Evolutionary conservation across 495 filamentous ascomycete genomes (phyloP), one percentile per base, ranked within the genome.

Genomic region (Tricharina praecox): DNA sequence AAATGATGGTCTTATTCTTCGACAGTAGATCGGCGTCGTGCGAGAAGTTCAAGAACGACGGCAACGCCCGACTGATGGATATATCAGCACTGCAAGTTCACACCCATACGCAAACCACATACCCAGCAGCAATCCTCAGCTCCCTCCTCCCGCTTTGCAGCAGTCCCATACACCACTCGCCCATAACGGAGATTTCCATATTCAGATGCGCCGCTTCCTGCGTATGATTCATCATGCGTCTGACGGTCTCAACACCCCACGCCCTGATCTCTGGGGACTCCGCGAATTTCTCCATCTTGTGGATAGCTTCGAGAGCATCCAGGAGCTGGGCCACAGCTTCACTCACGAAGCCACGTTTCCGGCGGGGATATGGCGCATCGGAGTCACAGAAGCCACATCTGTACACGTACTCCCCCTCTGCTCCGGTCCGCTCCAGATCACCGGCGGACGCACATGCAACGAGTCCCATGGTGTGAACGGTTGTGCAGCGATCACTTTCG

Each of bases 111-210:
- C n/a, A n/a, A n/a, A n/a, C n/a, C n/a, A n/a, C 65, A 53, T 63
- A 79, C 68, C 74, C 82, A 53, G 85, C 81, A 21, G 79, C 81
- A 58, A 94, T 71, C 10, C 90, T 78, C 41, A 96, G 67, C 57
- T 96, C 90, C 58, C 90, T 75, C 19, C 81, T 62, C 4, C 87
- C 88, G 59, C 86, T 93, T 39, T 75, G 73, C 18, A 93, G 65
- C 2, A 81, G 84, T 47, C 77, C 71, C 1, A 96, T 61, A 56
- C 84, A 90, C 70, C 82, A 85, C 55, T 85, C 76, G 0, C 84
- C 86, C 34, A 81, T 66, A 0, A 62, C 50, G 5, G 81, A 85
- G 4, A 56, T 66, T 32, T 74, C 70, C 2, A 95, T 63, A 50
- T 85, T 74, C 47, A 88, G 63, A 47, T 81, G 67, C 9, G 66